Evolutionary conservation across 768 basidiomycete genomes (phyloP).

Genomic region (Trametes sanguinea): DNA sequence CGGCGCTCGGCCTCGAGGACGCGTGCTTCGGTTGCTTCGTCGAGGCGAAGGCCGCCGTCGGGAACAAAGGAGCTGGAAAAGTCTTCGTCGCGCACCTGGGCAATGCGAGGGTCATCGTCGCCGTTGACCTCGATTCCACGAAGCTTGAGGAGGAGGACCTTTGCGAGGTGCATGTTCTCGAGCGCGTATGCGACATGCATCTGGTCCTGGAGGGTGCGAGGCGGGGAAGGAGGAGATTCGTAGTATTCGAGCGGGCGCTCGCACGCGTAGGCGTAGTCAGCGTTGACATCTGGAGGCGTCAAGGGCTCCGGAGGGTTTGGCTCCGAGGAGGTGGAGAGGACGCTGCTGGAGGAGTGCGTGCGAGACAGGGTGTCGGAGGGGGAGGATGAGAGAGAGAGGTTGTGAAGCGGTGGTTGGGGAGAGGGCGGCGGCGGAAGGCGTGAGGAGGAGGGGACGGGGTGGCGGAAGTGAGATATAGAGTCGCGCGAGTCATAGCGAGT

Average conservation of each 20-base stretch:
- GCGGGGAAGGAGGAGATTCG: conserved; percentile 45
- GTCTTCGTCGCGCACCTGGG: conserved; percentile 54
- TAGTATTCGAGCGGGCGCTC: conserved; percentile 40
- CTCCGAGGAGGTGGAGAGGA: conserved; percentile 26
- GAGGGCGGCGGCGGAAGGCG: conserved; percentile 21
- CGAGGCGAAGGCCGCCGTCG: conserved; percentile 40
- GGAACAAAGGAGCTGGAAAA: conserved; percentile 43
- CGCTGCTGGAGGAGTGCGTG: conserved; percentile 29
- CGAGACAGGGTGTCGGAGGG: conserved; percentile 21
- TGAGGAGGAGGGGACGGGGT: conserved; percentile 27
- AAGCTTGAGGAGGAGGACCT: conserved; percentile 61
- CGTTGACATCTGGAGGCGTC: conserved; percentile 29
- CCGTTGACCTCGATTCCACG: conserved; percentile 60
- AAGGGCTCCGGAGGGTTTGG: conserved; percentile 29
- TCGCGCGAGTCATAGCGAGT: conserved; percentile 19
- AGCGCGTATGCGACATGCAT: conserved; percentile 67
- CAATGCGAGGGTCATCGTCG: conserved; percentile 64
- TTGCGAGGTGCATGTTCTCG: conserved; percentile 68
- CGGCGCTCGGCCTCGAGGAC: conserved; percentile 38
- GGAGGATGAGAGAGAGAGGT: conserved; percentile 17
- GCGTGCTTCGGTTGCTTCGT: conserved; percentile 45
- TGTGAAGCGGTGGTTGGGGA: not conserved
- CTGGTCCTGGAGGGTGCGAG: conserved; percentile 58
- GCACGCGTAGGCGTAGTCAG: conserved; percentile 36
- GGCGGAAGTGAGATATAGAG: not conserved